phyloP scores from a whole-genome alignment of 2,329 filamentous ascomycete species.

The Colletotrichum godetiae region DNA sequence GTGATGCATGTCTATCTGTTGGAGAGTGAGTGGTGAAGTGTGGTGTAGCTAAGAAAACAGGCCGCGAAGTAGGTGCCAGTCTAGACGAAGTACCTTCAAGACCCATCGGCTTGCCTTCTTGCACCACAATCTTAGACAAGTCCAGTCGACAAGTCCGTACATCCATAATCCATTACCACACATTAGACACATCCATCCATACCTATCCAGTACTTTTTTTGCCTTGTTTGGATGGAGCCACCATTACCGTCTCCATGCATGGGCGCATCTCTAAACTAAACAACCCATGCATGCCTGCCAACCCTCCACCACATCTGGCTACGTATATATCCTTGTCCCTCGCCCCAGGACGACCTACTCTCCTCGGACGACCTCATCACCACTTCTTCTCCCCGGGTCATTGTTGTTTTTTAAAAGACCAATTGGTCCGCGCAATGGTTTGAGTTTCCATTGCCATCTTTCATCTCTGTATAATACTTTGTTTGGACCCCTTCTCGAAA shows the following conservation, averaged over 20 bases:
- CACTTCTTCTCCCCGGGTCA: constrained; percentile 42
- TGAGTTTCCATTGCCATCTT: constrained; percentile 42
- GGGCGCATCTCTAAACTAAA: constrained; percentile 33
- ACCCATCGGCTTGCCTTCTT: constrained; percentile 28
- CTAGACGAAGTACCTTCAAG: constrained; percentile 31
- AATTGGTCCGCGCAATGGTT: constrained; percentile 51
- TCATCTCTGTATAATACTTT: constrained; percentile 39
- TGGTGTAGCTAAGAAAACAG: constrained; percentile 30
- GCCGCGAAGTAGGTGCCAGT: constrained; percentile 26
- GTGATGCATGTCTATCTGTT: constrained; percentile 27
- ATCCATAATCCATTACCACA: constrained; percentile 34
- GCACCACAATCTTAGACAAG: constrained; percentile 32
- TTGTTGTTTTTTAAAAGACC: constrained; percentile 45
- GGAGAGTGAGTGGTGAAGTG: background rate
- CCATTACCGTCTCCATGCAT: constrained; percentile 34
- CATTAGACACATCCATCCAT: constrained; percentile 21
- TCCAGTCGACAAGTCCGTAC: constrained; percentile 15
- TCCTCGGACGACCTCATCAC: constrained; percentile 34
- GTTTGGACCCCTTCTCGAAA: constrained; percentile 41
- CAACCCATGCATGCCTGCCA: constrained; percentile 25
- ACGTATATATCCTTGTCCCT: constrained; percentile 58
- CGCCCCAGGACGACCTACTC: constrained; percentile 48
- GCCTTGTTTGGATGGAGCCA: constrained; percentile 31
- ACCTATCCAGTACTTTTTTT: constrained; percentile 21
- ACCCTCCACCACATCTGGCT: constrained; percentile 43